Evolutionary conservation across 129 eudicot species (phyloP).

Genomic region (Artemisia tridentata): DNA sequence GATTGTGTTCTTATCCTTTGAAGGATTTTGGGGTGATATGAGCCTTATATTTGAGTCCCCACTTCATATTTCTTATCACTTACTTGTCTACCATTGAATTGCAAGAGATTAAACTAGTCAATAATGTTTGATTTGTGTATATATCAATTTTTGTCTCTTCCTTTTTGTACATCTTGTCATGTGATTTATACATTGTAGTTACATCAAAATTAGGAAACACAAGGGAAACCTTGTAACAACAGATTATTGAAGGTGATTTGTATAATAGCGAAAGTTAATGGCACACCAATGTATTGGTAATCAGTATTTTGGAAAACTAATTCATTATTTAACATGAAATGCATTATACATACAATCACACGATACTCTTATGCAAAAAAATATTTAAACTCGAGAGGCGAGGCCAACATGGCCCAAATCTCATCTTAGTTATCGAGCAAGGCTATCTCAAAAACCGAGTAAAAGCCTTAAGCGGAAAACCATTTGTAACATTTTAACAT

Average conservation of each 20-base stretch:
- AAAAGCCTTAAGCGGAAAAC: background rate
- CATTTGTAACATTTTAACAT: background rate
- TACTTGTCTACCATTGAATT: constrained; percentile 14
- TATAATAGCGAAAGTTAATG: background rate
- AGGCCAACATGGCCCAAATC: constrained; percentile 18
- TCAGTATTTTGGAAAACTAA: background rate
- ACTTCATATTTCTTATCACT: constrained; percentile 50
- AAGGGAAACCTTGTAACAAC: background rate
- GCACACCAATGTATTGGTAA: no score
- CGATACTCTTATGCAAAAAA: constrained; percentile 6
- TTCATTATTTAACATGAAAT: background rate
- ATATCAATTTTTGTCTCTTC: background rate
- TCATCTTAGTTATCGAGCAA: constrained; percentile 6
- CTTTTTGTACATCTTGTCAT: background rate
- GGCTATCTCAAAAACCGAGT: constrained; percentile 2
- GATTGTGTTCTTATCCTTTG: constrained; percentile 64
- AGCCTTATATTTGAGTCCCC: constrained; percentile 51
- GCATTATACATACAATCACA: background rate
- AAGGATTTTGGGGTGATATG: constrained; percentile 36
- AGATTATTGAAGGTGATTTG: background rate
- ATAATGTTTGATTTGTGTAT: background rate
- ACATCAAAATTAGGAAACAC: background rate
- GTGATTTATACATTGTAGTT: background rate
- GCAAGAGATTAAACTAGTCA: background rate
- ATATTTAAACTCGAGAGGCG: constrained; percentile 4